Evolutionary conservation across 176 grass and related monocot genomes (phyloP), one percentile per base, ranked within the genome.

Genomic region (Oryza meyeriana): DNA sequence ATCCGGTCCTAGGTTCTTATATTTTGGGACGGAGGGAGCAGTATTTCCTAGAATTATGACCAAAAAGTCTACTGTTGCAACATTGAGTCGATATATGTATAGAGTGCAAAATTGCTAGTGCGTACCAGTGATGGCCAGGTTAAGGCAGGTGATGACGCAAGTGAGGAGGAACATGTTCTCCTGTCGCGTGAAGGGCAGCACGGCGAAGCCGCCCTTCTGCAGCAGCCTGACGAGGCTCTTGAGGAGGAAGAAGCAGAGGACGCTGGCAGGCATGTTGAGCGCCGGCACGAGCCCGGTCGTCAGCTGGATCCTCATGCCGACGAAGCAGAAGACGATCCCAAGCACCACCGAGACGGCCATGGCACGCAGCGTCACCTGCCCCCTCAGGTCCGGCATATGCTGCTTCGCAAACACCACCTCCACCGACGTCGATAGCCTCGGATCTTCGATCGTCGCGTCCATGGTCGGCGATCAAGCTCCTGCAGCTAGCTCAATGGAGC

Each of bases 241-340:
- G 55, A 94, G 61, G 14, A 79, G 42, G 81, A 85, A 79, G 81
- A 94, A 94, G 41, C 89, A 68, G 14, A 94, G 81, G 7, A 94
- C 73, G 12, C 71, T 81, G 4, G 74, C 64, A 1, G 92, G 73
- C 79, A 94, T 63, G 20, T 89, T 94, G 47, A 94, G 75, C 12
- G 84, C 72, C 0, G 82, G 84, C 29, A 94, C 80, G 30, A 94
- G 44, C 1, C 92, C 92, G 4, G 75, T 50, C 10, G 72, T 85
- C 87, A 94, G 86, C 79, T 87, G 84, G 39, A 94, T 88, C 38
- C 76, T 71, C 32, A 92, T 42, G 1, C 81, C 80, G 2, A 92
- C 62, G 66, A 92, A 42, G 35, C 84, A 79, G 45, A 94, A 84
- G 44, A 89, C 7, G 81, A 70, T 18, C 0, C 55, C 87, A 0